phyloP scores from a whole-genome alignment of 352 stramenopile species.

The Phytophthora pseudosyringae region DNA sequence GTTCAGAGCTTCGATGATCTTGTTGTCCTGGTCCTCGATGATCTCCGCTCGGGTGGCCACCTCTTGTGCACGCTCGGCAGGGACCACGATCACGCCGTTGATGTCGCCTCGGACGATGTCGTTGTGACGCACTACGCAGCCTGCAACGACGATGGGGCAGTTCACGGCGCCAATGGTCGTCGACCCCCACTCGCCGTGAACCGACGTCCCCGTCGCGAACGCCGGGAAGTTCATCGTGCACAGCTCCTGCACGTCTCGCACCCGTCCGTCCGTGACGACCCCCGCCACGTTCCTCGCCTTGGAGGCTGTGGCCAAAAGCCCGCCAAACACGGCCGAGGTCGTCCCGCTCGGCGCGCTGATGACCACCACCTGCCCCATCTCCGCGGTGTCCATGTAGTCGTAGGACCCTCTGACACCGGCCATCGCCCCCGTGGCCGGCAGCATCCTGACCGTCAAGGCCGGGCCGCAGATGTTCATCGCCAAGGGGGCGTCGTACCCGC shows the following conservation, averaged over 20 bases:
- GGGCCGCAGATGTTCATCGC: slow-evolving; percentile 84
- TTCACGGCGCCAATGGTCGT: slow-evolving; percentile 79
- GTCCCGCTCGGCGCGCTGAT: slow-evolving; percentile 67
- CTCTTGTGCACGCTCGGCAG: slow-evolving; percentile 69
- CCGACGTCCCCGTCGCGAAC: slow-evolving; percentile 73
- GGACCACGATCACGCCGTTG: slow-evolving; percentile 85
- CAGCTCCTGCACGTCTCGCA: slow-evolving; percentile 80
- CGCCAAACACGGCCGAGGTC: slow-evolving; percentile 76
- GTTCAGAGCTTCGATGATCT: slow-evolving; percentile 79
- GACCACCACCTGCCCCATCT: slow-evolving; percentile 80
- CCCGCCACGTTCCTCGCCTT: slow-evolving; percentile 71
- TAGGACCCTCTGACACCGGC: slow-evolving; percentile 35
- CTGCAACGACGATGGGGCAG: slow-evolving; percentile 67
- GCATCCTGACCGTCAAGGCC: slow-evolving; percentile 79
- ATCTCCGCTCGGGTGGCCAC: slow-evolving; percentile 75
- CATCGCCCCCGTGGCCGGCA: slow-evolving; percentile 62
- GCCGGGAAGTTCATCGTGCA: slow-evolving; percentile 71
- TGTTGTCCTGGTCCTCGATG: slow-evolving; percentile 83
- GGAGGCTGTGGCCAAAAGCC: slow-evolving; percentile 67
- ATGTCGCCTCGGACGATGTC: slow-evolving; percentile 87
- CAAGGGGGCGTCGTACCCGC: slow-evolving; percentile 73
- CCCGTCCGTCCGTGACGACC: slow-evolving; percentile 78
- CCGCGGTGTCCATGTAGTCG: slow-evolving; percentile 82
- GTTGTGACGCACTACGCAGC: slow-evolving; percentile 77
- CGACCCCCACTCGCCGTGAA: slow-evolving; percentile 63